Evolutionary conservation across 164 flowering plant genomes (phyloP).

Genomic region (Aristolochia fimbriata): DNA sequence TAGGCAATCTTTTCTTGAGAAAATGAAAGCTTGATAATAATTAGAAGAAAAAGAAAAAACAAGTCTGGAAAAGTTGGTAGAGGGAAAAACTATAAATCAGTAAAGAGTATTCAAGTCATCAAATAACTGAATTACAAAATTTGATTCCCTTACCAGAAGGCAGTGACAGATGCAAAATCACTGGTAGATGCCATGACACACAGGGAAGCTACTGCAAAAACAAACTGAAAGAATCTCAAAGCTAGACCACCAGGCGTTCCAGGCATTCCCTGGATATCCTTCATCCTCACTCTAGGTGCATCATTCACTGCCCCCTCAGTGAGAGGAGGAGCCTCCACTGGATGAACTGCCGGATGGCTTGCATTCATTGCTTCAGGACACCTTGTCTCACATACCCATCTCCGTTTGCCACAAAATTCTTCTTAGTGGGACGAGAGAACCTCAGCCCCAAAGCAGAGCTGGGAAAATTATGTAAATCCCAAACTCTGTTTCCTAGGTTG

Average conservation of each 20-base stretch:
- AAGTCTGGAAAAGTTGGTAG: too few relatives aligned
- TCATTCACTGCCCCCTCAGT: conserved; percentile 22
- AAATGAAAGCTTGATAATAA: too few relatives aligned
- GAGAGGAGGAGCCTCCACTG: conserved; percentile 61
- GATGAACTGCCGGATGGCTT: conserved; percentile 83
- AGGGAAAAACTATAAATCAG: background rate
- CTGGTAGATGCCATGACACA: conserved; percentile 67
- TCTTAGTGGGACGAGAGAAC: too few relatives aligned
- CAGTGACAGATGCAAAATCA: conserved; percentile 77
- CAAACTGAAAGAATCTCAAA: conserved; percentile 50
- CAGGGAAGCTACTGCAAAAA: conserved; percentile 52
- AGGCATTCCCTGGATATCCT: conserved; percentile 83
- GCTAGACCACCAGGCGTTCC: conserved; percentile 64
- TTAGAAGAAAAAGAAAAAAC: too few relatives aligned
- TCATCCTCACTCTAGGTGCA: conserved; percentile 57
- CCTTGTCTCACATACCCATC: background rate
- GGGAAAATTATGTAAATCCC: too few relatives aligned
- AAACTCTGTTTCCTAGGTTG: too few relatives aligned
- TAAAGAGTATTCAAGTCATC: background rate
- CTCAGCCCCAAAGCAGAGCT: too few relatives aligned
- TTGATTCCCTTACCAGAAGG: conserved; percentile 46
- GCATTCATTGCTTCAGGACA: conserved; percentile 32
- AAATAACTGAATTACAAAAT: background rate
- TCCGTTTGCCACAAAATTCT: too few relatives aligned
- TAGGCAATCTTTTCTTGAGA: too few relatives aligned